These are phyloP conservation scores for Beauveria bassiana DNA, from an alignment of 2,329 filamentous ascomycete species.

Conservation along the genomic window DNA sequence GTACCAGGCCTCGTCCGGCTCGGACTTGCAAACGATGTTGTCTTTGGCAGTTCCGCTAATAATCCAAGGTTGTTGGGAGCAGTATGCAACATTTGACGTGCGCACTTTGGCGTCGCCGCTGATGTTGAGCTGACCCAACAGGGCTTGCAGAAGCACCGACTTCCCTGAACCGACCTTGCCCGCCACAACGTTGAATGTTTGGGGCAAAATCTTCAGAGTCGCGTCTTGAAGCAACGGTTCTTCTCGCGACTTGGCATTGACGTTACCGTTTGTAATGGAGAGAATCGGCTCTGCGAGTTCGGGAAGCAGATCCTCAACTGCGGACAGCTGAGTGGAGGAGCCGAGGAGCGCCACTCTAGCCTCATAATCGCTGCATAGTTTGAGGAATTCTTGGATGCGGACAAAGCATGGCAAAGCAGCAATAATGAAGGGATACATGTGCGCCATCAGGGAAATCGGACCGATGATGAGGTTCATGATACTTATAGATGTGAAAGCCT, in stretches of 20 bases:
- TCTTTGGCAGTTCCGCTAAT: conserved; percentile 16
- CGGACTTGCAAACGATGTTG: conserved; percentile 18
- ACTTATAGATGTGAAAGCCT: neutral
- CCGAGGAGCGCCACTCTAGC: neutral
- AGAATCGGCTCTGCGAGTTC: neutral
- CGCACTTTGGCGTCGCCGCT: conserved; percentile 10
- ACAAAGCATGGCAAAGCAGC: neutral
- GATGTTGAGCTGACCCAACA: conserved; percentile 16
- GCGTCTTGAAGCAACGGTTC: conserved; percentile 4
- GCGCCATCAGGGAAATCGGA: neutral
- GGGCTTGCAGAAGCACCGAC: conserved; percentile 15
- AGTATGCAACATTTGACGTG: conserved; percentile 16
- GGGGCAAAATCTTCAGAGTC: conserved; percentile 13
- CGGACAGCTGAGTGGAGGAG: neutral
- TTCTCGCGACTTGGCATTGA: conserved; percentile 8
- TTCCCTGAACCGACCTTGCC: conserved; percentile 20
- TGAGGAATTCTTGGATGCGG: neutral
- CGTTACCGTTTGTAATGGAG: neutral
- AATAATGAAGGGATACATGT: neutral
- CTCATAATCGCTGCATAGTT: neutral
- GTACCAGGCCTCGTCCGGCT: conserved; percentile 17
- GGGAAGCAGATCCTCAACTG: neutral
- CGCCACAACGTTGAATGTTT: conserved; percentile 15
- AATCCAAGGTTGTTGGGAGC: conserved; percentile 19
- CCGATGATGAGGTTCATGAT: conserved; percentile 3